A percentile compares a stretch with the other conserved stretches of the same genome.
These are phyloP conservation scores for Leptographium galeiforme DNA, from an alignment of 2,329 filamentous ascomycete species.

Conservation along the genomic window DNA sequence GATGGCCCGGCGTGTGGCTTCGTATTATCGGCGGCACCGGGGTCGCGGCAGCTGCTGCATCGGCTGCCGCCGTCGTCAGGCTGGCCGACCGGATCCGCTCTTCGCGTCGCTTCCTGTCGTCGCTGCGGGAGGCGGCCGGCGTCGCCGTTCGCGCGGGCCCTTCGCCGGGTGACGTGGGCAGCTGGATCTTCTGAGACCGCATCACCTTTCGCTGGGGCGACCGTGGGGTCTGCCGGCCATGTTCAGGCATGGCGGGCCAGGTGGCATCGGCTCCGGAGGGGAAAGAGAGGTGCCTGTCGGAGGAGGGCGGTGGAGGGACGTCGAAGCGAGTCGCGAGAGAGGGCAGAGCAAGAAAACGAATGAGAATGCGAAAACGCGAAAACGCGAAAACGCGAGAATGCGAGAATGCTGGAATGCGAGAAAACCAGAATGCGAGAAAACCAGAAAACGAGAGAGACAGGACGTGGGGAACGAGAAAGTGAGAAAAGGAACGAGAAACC, in stretches of 20 bases:
- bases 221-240: conserved; percentile 18
- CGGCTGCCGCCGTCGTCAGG: conserved; percentile 16
- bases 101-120: conserved; percentile 9
- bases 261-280: conserved; percentile 13
- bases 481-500: background rate
- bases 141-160: background rate
- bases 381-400: background rate
- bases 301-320: background rate
- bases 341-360: background rate
- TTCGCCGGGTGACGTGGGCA: conserved; percentile 20
- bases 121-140: conserved; percentile 8
- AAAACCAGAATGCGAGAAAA: background rate
- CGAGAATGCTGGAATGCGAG: background rate
- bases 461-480: no score
- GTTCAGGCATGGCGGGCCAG: conserved; percentile 29
- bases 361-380: background rate
- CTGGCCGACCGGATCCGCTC: conserved; percentile 8
- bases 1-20: conserved; percentile 49
- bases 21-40: conserved; percentile 29
- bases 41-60: conserved; percentile 15
- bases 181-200: conserved; percentile 39
- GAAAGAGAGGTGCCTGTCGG: background rate
- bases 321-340: background rate
- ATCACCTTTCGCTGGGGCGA: conserved; percentile 31
- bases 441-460: background rate